Percentiles rank a stretch among this genome's conserved stretches.
Evolutionary conservation across 2,329 filamentous ascomycete species (phyloP).

Genomic region (Microcyclospora pomicola): DNA sequence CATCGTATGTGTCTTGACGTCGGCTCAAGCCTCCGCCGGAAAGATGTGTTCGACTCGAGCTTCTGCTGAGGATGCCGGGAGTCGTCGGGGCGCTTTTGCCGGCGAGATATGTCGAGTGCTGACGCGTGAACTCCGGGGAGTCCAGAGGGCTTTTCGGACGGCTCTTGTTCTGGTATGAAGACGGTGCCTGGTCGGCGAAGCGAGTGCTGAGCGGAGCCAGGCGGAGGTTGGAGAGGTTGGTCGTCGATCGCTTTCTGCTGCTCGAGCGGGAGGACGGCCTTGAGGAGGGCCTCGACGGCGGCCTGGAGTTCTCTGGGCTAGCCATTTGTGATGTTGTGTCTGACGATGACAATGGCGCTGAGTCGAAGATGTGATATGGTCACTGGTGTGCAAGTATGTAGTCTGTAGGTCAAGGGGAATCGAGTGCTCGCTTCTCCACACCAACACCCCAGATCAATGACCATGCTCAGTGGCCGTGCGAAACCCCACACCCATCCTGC

Average conservation of each 20-base stretch:
- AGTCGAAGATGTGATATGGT: too few species aligned
- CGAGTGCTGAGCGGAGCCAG: slow-evolving; percentile 44
- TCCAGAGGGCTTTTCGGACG: slow-evolving; percentile 8
- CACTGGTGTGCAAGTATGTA: too few species aligned
- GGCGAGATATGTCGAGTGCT: slow-evolving; percentile 34
- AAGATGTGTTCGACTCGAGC: slow-evolving; percentile 24
- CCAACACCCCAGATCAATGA: too few species aligned
- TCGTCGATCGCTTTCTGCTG: slow-evolving; percentile 39
- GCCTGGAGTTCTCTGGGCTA: too few species aligned
- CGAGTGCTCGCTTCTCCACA: too few species aligned
- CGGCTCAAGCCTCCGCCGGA: slow-evolving; percentile 20
- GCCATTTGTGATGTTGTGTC: too few species aligned
- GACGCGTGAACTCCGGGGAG: slow-evolving; percentile 11
- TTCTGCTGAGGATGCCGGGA: slow-evolving; percentile 33
- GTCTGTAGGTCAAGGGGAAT: too few species aligned
- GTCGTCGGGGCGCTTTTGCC: slow-evolving; percentile 35
- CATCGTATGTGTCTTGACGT: slow-evolving; percentile 17
- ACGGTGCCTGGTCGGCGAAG: slow-evolving; percentile 18
- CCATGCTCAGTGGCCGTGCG: too few species aligned
- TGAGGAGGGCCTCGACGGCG: too few species aligned
- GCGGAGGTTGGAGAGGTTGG: slow-evolving; percentile 45
- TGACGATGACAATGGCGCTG: too few species aligned
- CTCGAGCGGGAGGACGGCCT: slow-evolving; percentile 7
- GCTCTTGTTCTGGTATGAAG: slow-evolving; percentile 11
- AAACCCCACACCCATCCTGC: too few species aligned